phyloP scores from a whole-genome alignment of 2,329 filamentous ascomycete genomes.

The Zymoseptoria tritici region DNA sequence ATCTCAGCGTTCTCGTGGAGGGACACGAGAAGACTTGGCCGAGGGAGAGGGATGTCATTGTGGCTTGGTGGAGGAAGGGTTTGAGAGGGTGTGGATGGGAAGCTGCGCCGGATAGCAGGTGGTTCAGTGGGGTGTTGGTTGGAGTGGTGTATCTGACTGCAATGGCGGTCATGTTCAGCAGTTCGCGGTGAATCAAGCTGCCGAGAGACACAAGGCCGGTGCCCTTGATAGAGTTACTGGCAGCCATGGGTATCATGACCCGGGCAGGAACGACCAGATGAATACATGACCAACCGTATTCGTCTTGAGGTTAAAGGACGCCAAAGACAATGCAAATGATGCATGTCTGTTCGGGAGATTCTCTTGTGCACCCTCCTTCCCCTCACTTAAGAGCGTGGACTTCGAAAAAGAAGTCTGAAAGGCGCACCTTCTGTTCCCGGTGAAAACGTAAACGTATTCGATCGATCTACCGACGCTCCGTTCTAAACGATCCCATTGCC shows the following conservation, averaged over 20 bases:
- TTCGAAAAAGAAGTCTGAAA: slow-evolving; percentile 13
- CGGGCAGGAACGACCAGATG: too few relatives aligned
- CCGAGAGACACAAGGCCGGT: too few relatives aligned
- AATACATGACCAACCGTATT: too few relatives aligned
- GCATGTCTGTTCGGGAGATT: slow-evolving; percentile 30
- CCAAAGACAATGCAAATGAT: background rate
- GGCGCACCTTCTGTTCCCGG: slow-evolving; percentile 32
- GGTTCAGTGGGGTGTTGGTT: background rate
- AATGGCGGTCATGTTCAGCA: background rate
- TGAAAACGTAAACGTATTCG: slow-evolving; percentile 6
- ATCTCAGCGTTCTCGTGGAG: background rate
- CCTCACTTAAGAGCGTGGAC: slow-evolving; percentile 16
- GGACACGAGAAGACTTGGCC: background rate
- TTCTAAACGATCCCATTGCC: slow-evolving; percentile 34
- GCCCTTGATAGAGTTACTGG: too few relatives aligned
- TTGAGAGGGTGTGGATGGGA: background rate
- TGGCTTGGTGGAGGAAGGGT: background rate
- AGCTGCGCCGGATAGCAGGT: background rate
- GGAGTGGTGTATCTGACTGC: background rate
- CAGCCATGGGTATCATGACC: too few relatives aligned
- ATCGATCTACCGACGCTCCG: slow-evolving; percentile 41
- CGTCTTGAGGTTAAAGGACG: background rate
- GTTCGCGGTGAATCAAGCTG: background rate
- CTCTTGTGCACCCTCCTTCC: slow-evolving; percentile 31
- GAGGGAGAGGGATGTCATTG: background rate